These are phyloP conservation scores for Mycocentrospora acerina DNA, from an alignment of 2,329 filamentous ascomycete species.

Conservation along the genomic window DNA sequence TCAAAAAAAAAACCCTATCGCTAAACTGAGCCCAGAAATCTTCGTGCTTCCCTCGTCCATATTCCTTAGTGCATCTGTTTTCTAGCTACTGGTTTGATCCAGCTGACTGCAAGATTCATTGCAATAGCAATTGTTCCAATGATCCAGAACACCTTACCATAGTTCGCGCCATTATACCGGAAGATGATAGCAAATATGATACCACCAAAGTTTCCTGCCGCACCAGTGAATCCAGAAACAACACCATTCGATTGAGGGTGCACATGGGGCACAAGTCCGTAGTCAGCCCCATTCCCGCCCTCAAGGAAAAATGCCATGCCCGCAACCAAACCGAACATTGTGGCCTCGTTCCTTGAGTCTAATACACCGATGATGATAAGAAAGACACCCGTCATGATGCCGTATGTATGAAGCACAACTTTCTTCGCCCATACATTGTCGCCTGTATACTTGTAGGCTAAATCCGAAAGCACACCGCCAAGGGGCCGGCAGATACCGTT, in stretches of 20 bases:
- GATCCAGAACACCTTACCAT: conserved; percentile 72
- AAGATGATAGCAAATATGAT: conserved; percentile 81
- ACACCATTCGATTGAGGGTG: conserved; percentile 77
- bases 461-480: conserved; percentile 60
- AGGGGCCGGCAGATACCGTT: conserved; percentile 67
- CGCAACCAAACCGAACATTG: conserved; percentile 74
- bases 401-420: conserved; percentile 56
- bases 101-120: conserved; percentile 65
- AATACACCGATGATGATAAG: conserved; percentile 60
- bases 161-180: conserved; percentile 68
- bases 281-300: conserved; percentile 80
- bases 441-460: conserved; percentile 50
- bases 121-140: conserved; percentile 73
- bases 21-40: too few relatives aligned
- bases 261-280: conserved; percentile 80
- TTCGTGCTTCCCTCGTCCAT: conserved; percentile 19
- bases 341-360: conserved; percentile 60
- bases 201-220: conserved; percentile 80
- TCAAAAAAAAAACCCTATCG: too few relatives aligned
- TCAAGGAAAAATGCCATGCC: conserved; percentile 79
- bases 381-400: conserved; percentile 59
- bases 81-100: conserved; percentile 60
- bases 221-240: conserved; percentile 75
- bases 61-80: conserved; percentile 37
- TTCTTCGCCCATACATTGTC: conserved; percentile 64